Evolutionary conservation across 2,329 filamentous ascomycete genomes (phyloP).

Genomic region (Pseudogymnoascus sp.): DNA sequence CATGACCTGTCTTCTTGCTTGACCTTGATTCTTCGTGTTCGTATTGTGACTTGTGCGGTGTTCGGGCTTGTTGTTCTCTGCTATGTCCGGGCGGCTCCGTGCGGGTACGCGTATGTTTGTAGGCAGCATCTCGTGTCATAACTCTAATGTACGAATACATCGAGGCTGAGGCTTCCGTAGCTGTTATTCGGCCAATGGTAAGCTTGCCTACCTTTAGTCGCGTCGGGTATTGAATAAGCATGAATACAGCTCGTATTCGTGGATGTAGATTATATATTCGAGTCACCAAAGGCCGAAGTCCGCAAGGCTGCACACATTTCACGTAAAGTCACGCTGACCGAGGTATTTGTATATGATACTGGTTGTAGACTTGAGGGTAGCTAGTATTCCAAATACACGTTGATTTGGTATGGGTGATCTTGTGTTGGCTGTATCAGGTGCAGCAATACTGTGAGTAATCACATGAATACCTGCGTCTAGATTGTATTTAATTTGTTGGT

Average conservation of each 20-base stretch:
- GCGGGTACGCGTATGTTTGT: not conserved
- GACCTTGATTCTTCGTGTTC: not conserved
- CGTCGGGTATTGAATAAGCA: not conserved
- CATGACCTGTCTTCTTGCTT: not conserved
- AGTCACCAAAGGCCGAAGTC: not conserved
- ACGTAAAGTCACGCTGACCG: not conserved
- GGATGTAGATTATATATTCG: not conserved
- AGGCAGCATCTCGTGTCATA: not conserved
- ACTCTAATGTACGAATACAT: not conserved
- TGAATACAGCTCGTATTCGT: not conserved
- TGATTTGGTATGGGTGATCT: not conserved
- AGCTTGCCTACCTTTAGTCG: not conserved
- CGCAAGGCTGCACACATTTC: not conserved
- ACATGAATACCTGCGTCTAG: not conserved
- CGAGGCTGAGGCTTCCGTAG: not conserved
- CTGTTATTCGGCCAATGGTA: not conserved
- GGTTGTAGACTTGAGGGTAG: not conserved
- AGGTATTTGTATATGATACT: not conserved
- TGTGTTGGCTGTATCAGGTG: not conserved
- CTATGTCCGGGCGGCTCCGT: not conserved
- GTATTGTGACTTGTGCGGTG: not conserved
- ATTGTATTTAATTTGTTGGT: not conserved
- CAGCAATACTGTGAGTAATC: not conserved
- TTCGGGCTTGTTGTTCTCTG: not conserved
- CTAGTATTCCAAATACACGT: not conserved